Evolutionary conservation across 495 filamentous ascomycete genomes (phyloP).

Genomic region (Penicillium diatomitis): DNA sequence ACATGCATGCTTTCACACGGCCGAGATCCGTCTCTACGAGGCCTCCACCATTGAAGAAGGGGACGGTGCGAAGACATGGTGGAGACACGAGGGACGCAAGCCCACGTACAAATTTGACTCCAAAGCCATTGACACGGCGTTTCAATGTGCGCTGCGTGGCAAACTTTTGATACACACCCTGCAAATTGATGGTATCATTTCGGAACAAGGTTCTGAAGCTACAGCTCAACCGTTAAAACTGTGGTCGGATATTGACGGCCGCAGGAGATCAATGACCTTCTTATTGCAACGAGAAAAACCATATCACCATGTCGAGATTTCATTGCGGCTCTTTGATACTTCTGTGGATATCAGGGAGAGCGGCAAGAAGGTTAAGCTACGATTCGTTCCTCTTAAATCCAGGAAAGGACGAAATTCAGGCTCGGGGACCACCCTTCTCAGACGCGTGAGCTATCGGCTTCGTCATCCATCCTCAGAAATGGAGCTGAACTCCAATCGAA

Average conservation of each 20-base stretch:
- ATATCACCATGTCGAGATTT: background rate
- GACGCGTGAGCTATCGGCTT: background rate
- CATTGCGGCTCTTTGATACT: background rate
- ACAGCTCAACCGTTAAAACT: conserved; percentile 3
- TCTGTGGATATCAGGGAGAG: background rate
- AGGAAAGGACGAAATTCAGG: background rate
- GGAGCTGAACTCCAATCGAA: background rate
- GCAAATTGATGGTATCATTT: background rate
- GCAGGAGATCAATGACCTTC: background rate
- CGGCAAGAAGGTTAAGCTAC: background rate
- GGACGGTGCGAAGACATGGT: background rate
- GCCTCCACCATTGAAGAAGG: background rate
- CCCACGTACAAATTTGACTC: background rate
- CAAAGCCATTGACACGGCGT: background rate
- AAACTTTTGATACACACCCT: background rate
- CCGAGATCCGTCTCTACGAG: background rate
- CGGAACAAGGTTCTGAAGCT: background rate
- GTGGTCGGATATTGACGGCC: conserved; percentile 3
- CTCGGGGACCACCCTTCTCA: background rate
- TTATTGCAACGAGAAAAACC: background rate
- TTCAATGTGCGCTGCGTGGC: background rate
- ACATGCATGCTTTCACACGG: background rate
- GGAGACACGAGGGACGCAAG: background rate
- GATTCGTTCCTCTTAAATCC: background rate
- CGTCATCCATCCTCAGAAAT: background rate